phyloP scores from a whole-genome alignment of 176 grass and related monocot species.

The Aechmea fasciata region DNA sequence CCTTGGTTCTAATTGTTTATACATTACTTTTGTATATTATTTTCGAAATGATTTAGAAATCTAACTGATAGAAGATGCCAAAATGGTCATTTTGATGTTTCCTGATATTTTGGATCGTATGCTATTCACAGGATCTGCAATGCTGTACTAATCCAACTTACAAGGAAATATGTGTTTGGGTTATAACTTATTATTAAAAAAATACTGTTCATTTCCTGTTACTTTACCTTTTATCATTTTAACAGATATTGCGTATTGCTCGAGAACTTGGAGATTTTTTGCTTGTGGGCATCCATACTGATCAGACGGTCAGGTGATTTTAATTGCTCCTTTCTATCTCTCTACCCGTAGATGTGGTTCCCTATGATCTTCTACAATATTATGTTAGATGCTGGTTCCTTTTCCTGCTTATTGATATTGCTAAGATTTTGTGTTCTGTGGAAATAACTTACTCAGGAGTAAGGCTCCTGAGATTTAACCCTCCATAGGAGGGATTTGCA shows the following conservation, averaged over 20 bases:
- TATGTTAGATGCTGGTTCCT: background rate
- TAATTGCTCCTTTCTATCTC: constrained; percentile 10
- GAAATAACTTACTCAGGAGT: no score
- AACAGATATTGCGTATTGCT: constrained; percentile 79
- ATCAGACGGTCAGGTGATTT: constrained; percentile 83
- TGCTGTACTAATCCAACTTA: background rate
- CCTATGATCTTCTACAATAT: background rate
- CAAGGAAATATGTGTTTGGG: background rate
- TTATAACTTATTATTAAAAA: constrained; percentile 11
- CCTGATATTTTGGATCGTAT: background rate
- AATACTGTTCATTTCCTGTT: background rate
- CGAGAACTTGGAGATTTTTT: constrained; percentile 91
- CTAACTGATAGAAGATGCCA: no score
- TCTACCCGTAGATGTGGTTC: background rate
- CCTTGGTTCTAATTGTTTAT: no score
- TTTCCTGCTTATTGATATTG: no score
- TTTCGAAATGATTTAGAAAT: no score
- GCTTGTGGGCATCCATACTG: constrained; percentile 90
- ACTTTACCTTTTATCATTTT: background rate
- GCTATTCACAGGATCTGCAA: background rate
- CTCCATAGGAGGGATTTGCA: no score
- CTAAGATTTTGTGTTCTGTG: no score
- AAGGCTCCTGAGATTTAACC: no score
- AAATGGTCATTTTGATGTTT: background rate
- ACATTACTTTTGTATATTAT: no score